Evolutionary conservation across 768 basidiomycete species (phyloP), one percentile per base, ranked within the genome.

Genomic region (Suillus ampliporus): DNA sequence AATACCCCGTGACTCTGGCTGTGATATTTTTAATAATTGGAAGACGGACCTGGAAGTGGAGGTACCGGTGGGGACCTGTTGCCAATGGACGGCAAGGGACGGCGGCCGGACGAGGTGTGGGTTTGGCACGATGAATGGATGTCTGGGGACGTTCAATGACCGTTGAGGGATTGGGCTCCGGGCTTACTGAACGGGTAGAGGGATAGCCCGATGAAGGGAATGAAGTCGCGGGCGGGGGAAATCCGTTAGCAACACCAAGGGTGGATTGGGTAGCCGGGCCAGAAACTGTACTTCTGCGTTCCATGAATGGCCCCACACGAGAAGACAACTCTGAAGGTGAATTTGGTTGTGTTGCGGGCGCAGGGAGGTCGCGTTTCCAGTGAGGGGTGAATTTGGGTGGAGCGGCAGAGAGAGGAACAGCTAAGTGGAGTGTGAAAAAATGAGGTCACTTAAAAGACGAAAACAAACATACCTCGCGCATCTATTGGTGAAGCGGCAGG

Each of bases 281-380:
- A 14, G 75, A 74, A 19, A 76, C 70, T 4, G 70, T 76, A 63
- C 69, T 72, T 54, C 72, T 67, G 52, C 70, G 69, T 26, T 69
- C 74, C 47, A 67, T 71, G 19, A 7, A 26, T 38, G 53, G 53
- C 37, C 37, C 53, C 23, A 11, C 21, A 26, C 53, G 53, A 17
- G 53, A 54, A 10, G 53, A 38, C 5, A 34, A 38, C 19, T 63
- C 58, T 58, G 61, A 60, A 4, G 56, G 2, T 37, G 64, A 61
- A 61, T 63, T 63, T 21, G 13, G 31, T 21, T 50, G 64, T 34
- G 68, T 38, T 60, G 66, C 35, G 21, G 59, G 64, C 62, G 69
- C 40, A 64, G 69, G 43, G 1, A 77, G 63, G 28, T 68, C 74
- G 34, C 80, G 80, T 69, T 80, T 81, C 82, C 82, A 83, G 14